Conservation (phyloP, 495 filamentous ascomycete species). For the Tuber indicum region DNA sequence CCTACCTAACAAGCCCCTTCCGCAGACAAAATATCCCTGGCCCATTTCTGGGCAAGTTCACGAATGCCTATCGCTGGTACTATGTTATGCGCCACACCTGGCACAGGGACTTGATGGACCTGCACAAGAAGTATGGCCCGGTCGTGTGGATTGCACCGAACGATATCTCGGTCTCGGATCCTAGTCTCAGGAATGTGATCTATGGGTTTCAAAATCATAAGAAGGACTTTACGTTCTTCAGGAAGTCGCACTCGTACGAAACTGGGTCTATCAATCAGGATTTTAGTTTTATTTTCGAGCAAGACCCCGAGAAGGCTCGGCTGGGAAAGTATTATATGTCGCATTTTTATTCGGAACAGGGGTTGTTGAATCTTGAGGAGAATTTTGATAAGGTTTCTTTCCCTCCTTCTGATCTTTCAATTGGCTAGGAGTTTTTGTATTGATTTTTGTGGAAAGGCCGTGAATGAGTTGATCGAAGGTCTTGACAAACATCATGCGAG, state of each 20-base stretch:
- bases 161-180: slow-evolving; percentile 59
- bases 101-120: slow-evolving; percentile 57
- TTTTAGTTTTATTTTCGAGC: slow-evolving; percentile 61
- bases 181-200: slow-evolving; percentile 62
- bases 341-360: slow-evolving; percentile 66
- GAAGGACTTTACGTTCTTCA: slow-evolving; percentile 47
- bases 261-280: slow-evolving; percentile 47
- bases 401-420: not conserved
- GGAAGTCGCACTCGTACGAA: slow-evolving; percentile 52
- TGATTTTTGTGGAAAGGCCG: slow-evolving; percentile 64
- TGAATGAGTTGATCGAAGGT: slow-evolving; percentile 61
- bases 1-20: slow-evolving; percentile 30
- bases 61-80: slow-evolving; percentile 63
- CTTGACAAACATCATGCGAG: slow-evolving; percentile 54
- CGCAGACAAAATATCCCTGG: slow-evolving; percentile 48
- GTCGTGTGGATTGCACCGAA: slow-evolving; percentile 66
- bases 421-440: slow-evolving; percentile 55
- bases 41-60: slow-evolving; percentile 60
- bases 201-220: slow-evolving; percentile 72
- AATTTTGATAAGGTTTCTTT: slow-evolving; percentile 56
- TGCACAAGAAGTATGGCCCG: slow-evolving; percentile 66
- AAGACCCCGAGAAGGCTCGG: slow-evolving; percentile 33
- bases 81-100: slow-evolving; percentile 58
- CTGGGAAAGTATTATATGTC: slow-evolving; percentile 49
- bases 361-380: slow-evolving; percentile 63